phyloP scores from a whole-genome alignment of 106 monocot genomes.

The Chionographis japonica region DNA sequence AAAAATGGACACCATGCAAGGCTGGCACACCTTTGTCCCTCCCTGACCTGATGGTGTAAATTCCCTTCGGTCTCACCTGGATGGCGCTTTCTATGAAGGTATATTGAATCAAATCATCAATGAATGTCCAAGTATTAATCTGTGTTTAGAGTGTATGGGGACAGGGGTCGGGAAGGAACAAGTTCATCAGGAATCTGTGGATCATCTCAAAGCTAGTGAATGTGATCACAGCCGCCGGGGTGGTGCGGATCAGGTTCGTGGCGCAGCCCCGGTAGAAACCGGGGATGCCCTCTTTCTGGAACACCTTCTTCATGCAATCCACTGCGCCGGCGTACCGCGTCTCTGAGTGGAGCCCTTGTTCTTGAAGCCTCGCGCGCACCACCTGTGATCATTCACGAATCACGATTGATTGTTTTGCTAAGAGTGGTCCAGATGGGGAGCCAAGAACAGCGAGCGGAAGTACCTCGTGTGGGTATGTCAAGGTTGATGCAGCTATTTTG shows the following conservation, averaged over 20 bases:
- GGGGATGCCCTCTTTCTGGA: constrained; percentile 45
- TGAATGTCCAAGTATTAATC: too few species aligned
- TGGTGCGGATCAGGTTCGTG: constrained; percentile 74
- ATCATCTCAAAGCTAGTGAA: constrained; percentile 98
- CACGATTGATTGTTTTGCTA: neutral
- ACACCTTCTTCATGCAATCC: constrained; percentile 76
- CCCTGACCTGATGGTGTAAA: too few species aligned
- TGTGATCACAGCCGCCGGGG: constrained; percentile 85
- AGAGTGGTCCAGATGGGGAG: neutral
- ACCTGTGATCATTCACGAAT: constrained; percentile 27
- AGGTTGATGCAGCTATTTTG: constrained; percentile 72
- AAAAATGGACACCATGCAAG: too few species aligned
- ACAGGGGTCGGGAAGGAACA: constrained; percentile 55
- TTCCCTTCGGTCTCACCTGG: too few species aligned
- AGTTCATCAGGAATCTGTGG: constrained; percentile 53
- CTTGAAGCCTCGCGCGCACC: constrained; percentile 85
- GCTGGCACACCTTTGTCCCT: too few species aligned
- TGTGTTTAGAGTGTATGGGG: constrained; percentile 32
- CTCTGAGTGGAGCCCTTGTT: constrained; percentile 59
- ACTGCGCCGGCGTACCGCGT: constrained; percentile 49
- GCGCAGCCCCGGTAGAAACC: constrained; percentile 92
- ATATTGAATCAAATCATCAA: too few species aligned
- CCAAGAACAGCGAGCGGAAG: neutral
- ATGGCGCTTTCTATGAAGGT: too few species aligned
- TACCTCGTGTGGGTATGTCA: constrained; percentile 98